These are phyloP conservation scores for Bothia castanella DNA, from an alignment of 1,284 basidiomycete genomes.

Conservation along the genomic window DNA sequence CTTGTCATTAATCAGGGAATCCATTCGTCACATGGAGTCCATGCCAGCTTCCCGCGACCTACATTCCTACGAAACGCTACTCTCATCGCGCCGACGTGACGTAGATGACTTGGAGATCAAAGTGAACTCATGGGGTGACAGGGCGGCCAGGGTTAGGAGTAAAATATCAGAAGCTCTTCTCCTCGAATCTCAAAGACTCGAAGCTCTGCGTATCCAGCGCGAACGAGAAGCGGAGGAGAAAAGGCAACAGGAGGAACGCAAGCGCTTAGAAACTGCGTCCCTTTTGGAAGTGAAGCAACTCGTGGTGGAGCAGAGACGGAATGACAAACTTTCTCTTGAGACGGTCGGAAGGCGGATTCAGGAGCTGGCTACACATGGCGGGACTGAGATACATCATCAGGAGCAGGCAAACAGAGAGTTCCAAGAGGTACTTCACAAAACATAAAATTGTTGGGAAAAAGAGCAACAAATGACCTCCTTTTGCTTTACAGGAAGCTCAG, in stretches of 20 bases:
- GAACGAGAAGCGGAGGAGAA: conserved; percentile 31
- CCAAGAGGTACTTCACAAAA: conserved; percentile 21
- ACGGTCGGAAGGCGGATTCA: conserved; percentile 31
- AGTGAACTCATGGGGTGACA: conserved; percentile 47
- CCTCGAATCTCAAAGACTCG: conserved; percentile 33
- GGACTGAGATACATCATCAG: conserved; percentile 13
- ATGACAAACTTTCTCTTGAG: conserved; percentile 23
- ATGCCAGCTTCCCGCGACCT: conserved; percentile 40
- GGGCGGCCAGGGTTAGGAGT: conserved; percentile 37
- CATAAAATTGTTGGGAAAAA: conserved; percentile 23
- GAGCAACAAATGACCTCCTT: conserved; percentile 22
- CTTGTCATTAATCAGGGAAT: conserved; percentile 49
- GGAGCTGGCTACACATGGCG: conserved; percentile 19
- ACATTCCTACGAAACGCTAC: conserved; percentile 42
- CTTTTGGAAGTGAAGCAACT: conserved; percentile 18
- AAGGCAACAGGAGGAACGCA: conserved; percentile 31
- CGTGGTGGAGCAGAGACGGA: conserved; percentile 29
- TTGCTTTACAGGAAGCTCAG: conserved; percentile 21
- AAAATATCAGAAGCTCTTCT: conserved; percentile 37
- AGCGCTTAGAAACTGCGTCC: conserved; percentile 27
- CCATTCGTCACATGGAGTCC: conserved; percentile 50
- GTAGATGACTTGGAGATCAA: conserved; percentile 50
- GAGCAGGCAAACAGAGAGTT: conserved; percentile 32
- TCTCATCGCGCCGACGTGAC: conserved; percentile 43
- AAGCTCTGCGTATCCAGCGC: conserved; percentile 24